Percentiles rank a stretch among this genome's conserved stretches.
Conservation (phyloP, 495 filamentous ascomycete species). For the Trichoderma asperelloides region DNA sequence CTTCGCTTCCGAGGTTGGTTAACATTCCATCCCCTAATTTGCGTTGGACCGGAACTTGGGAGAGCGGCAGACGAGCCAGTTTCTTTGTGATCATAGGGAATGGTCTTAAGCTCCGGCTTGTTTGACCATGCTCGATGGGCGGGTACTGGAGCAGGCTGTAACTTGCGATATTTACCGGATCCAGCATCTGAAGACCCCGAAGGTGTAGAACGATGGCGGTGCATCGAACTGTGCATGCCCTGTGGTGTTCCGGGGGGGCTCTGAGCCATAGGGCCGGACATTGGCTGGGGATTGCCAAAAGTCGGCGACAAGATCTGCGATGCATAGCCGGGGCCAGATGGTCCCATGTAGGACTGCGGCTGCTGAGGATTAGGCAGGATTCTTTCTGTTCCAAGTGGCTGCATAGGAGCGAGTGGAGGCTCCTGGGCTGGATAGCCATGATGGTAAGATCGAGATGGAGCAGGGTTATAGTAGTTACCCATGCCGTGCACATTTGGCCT, state of each 20-base stretch:
- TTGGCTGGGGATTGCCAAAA: constrained; percentile 3
- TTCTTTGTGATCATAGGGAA: constrained; percentile 40
- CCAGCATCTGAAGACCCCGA: constrained; percentile 11
- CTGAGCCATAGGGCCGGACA: constrained; percentile 16
- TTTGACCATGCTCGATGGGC: constrained; percentile 32
- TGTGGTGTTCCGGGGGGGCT: constrained; percentile 14
- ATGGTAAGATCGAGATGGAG: constrained; percentile 31
- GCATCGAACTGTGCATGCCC: constrained; percentile 7
- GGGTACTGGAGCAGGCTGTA: constrained; percentile 38
- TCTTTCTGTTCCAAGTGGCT: neutral
- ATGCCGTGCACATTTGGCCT: constrained; percentile 19
- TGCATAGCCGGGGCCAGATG: neutral
- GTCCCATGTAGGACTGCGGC: neutral
- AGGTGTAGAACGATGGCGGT: constrained; percentile 10
- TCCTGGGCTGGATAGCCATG: constrained; percentile 22
- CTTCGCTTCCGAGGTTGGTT: constrained; percentile 29
- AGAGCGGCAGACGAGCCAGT: constrained; percentile 35
- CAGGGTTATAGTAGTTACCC: constrained; percentile 27
- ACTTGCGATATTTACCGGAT: constrained; percentile 34
- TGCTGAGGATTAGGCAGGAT: neutral
- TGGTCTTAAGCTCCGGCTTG: constrained; percentile 36
- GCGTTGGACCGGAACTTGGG: constrained; percentile 35
- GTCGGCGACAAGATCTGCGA: neutral
- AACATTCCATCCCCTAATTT: constrained; percentile 39
- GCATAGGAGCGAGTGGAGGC: neutral